Conservation (phyloP, 805 yeast species). For the Kodamaea hsintzibuensis region DNA sequence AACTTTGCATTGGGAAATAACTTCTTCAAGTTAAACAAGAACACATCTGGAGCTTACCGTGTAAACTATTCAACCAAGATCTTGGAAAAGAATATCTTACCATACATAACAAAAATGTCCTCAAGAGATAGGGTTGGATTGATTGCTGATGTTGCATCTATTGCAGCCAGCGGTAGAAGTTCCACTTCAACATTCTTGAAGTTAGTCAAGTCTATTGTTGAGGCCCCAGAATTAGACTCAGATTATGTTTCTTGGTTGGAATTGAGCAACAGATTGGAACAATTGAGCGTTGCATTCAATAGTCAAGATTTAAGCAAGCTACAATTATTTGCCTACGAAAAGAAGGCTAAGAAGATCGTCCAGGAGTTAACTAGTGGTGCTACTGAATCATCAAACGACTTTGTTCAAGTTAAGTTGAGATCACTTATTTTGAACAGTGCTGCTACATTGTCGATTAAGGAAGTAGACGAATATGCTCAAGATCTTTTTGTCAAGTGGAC, state of each 20-base stretch:
- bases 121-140: conserved; percentile 54
- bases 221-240: conserved; percentile 26
- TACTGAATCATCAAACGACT: conserved; percentile 22
- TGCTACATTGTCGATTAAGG: conserved; percentile 39
- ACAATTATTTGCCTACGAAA: conserved; percentile 29
- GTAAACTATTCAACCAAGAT: conserved; percentile 50
- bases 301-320: conserved; percentile 31
- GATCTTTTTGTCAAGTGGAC: conserved; percentile 29
- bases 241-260: conserved; percentile 58
- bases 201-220: conserved; percentile 33
- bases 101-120: conserved; percentile 38
- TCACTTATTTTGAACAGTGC: conserved; percentile 42
- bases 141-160: conserved; percentile 52
- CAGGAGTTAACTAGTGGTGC: conserved; percentile 17
- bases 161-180: conserved; percentile 47
- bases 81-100: conserved; percentile 40
- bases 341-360: conserved; percentile 28
- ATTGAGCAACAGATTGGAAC: conserved; percentile 41
- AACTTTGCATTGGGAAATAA: conserved; percentile 21
- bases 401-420: conserved; percentile 33
- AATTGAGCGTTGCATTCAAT: conserved; percentile 34
- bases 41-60: conserved; percentile 54
- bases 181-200: conserved; percentile 46
- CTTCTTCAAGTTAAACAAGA: conserved; percentile 50
- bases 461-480: conserved; percentile 37